Evolutionary conservation across 2,329 filamentous ascomycete genomes (phyloP).

Genomic region (Penicillium sp.): DNA sequence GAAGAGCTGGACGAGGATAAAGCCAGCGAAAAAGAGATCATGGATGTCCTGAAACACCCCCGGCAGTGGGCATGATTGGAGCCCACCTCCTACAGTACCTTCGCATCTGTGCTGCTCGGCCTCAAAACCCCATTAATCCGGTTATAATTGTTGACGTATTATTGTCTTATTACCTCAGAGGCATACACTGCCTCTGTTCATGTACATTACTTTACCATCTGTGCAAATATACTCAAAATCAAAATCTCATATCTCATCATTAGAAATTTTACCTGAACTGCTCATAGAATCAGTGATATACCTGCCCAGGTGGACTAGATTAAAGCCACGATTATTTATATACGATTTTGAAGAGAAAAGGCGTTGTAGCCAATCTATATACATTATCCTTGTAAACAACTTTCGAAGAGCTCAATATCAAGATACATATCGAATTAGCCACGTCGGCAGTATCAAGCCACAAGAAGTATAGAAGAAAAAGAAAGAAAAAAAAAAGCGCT

Average conservation of each 20-base stretch:
- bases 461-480: background rate
- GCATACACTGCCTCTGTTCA: background rate
- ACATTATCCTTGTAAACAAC: background rate
- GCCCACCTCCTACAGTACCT: background rate
- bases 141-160: constrained; percentile 1
- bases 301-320: background rate
- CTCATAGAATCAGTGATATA: background rate
- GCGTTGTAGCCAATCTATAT: background rate
- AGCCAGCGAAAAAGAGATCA: constrained; percentile 68
- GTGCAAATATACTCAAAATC: background rate
- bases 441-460: background rate
- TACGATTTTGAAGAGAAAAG: background rate
- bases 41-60: constrained; percentile 68
- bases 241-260: background rate
- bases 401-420: background rate
- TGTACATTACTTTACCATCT: constrained; percentile 8
- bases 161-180: background rate
- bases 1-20: constrained; percentile 36
- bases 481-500: background rate
- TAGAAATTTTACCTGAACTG: background rate
- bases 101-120: background rate
- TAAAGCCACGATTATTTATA: background rate
- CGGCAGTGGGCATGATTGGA: constrained; percentile 57
- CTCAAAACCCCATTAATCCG: background rate
- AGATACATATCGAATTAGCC: background rate